Conservation (phyloP, 495 filamentous ascomycete species). For the Daldinia caldariorum region DNA sequence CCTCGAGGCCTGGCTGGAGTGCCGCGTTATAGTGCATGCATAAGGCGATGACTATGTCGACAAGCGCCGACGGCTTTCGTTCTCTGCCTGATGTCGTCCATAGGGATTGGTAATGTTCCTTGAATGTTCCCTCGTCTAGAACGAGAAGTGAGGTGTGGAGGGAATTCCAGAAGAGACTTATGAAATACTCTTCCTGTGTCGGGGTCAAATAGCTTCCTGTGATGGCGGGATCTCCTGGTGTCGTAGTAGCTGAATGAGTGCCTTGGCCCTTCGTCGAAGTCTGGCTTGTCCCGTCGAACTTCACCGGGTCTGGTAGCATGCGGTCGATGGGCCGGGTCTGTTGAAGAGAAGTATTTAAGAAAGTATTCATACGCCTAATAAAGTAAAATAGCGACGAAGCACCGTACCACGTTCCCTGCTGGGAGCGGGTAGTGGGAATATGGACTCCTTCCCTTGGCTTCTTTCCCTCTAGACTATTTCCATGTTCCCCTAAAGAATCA, state of each 20-base stretch:
- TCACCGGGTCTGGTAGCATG: conserved; percentile 32
- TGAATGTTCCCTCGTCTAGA: conserved; percentile 58
- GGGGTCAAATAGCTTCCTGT: conserved; percentile 27
- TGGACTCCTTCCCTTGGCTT: conserved; percentile 43
- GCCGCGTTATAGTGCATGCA: conserved; percentile 58
- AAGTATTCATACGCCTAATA: conserved; percentile 51
- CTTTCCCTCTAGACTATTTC: conserved; percentile 21
- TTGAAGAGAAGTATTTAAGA: conserved; percentile 47
- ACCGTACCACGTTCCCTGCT: conserved; percentile 52
- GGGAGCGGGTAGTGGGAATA: conserved; percentile 45
- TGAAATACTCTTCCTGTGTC: conserved; percentile 58
- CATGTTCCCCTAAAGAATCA: conserved; percentile 21
- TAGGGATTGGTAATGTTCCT: conserved; percentile 59
- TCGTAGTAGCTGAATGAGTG: not conserved
- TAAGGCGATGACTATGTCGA: conserved; percentile 63
- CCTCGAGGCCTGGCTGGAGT: conserved; percentile 10
- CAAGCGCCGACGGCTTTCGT: conserved; percentile 60
- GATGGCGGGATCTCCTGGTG: not conserved
- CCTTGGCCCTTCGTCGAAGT: conserved; percentile 4
- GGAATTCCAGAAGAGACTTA: conserved; percentile 58
- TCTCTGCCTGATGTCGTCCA: conserved; percentile 45
- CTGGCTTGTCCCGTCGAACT: conserved; percentile 27
- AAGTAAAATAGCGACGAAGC: conserved; percentile 56
- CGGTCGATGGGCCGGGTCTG: conserved; percentile 42
- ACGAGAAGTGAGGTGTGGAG: conserved; percentile 50